Evolutionary conservation across 371 early-diverging fungal species (phyloP).

Genomic region (Mortierella polycephala): DNA sequence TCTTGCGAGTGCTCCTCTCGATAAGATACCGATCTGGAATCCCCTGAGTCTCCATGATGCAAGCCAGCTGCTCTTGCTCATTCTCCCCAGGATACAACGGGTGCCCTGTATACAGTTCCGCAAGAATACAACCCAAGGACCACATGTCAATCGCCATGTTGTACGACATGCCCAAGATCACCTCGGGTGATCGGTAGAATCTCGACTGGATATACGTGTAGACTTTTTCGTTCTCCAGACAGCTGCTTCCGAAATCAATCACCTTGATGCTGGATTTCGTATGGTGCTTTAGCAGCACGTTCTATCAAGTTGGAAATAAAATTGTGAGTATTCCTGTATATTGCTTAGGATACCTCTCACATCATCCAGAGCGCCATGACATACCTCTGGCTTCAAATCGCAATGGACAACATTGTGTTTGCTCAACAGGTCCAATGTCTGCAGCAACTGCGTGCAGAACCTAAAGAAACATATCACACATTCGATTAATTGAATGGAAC

Average conservation of each 20-base stretch:
- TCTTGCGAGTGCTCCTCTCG: slow-evolving; percentile 79
- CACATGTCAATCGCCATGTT: slow-evolving; percentile 98
- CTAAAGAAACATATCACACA: slow-evolving; percentile 30
- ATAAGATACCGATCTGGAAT: slow-evolving; percentile 82
- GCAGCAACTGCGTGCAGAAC: slow-evolving; percentile 88
- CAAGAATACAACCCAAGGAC: slow-evolving; percentile 98
- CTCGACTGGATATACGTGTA: slow-evolving; percentile 98
- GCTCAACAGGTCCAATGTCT: slow-evolving; percentile 80
- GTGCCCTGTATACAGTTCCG: slow-evolving; percentile 92
- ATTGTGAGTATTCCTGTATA: not conserved
- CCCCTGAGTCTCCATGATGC: slow-evolving; percentile 94
- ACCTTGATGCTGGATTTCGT: slow-evolving; percentile 90
- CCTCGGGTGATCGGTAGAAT: slow-evolving; percentile 98
- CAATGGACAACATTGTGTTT: slow-evolving; percentile 92
- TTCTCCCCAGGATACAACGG: slow-evolving; percentile 98
- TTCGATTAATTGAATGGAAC: no score
- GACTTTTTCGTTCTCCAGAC: slow-evolving; percentile 86
- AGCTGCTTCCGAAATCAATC: slow-evolving; percentile 98
- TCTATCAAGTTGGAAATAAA: slow-evolving; percentile 53
- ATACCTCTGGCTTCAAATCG: slow-evolving; percentile 98
- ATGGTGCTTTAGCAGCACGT: slow-evolving; percentile 80
- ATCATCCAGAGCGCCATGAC: slow-evolving; percentile 65
- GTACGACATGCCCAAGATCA: slow-evolving; percentile 92
- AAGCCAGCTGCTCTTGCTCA: slow-evolving; percentile 93
- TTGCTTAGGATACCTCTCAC: not conserved